phyloP scores from a whole-genome alignment of 345 rosid genomes.

The Draba incana region DNA sequence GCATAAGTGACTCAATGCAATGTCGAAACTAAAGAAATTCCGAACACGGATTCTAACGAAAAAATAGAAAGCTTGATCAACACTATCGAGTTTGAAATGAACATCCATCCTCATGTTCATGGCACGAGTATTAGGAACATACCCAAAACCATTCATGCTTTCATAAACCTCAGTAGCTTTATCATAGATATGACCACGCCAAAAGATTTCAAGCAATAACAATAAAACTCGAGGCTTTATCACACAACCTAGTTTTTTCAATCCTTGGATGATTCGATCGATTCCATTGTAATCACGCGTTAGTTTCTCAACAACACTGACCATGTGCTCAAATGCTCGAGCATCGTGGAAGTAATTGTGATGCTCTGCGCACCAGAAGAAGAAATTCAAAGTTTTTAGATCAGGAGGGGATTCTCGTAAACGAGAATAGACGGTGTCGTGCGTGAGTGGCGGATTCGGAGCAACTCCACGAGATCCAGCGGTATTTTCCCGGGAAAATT shows the following conservation, averaged over 20 bases:
- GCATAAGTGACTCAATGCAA: conserved; percentile 62
- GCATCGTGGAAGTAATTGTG: conserved; percentile 56
- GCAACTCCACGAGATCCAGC: not conserved
- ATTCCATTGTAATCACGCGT: conserved; percentile 40
- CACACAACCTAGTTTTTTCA: conserved; percentile 50
- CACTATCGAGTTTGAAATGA: conserved; percentile 46
- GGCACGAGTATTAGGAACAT: conserved; percentile 59
- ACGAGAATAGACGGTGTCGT: conserved; percentile 51
- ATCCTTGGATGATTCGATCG: conserved; percentile 45
- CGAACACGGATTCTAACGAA: conserved; percentile 47
- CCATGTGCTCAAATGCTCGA: conserved; percentile 58
- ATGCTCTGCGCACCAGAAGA: conserved; percentile 66
- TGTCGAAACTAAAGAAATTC: conserved; percentile 65
- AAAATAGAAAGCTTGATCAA: conserved; percentile 47
- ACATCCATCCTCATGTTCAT: conserved; percentile 69
- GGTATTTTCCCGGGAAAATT: conserved; percentile 10
- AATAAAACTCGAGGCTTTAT: conserved; percentile 55
- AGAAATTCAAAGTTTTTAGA: conserved; percentile 61
- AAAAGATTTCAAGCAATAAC: conserved; percentile 66
- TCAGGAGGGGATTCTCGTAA: conserved; percentile 56
- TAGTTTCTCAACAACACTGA: conserved; percentile 48
- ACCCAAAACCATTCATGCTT: conserved; percentile 56
- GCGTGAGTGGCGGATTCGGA: conserved; percentile 41
- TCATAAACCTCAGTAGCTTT: conserved; percentile 58
- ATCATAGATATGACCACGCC: conserved; percentile 61